Conservation (phyloP, 306 rosid genomes). For the Prunus armeniaca region DNA sequence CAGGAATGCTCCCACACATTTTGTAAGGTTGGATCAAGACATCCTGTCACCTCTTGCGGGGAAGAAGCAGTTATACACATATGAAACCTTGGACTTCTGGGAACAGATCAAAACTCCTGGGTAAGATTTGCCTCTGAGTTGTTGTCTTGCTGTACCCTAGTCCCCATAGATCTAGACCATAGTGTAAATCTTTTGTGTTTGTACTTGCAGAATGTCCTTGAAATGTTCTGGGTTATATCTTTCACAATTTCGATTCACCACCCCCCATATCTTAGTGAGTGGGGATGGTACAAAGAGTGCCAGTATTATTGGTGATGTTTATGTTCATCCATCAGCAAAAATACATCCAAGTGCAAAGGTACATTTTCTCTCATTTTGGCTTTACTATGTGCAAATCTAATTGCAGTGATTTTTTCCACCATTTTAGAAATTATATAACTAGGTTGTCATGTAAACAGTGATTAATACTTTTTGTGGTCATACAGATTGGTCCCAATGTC, state of each 20-base stretch:
- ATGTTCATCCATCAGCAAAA: slow-evolving; percentile 93
- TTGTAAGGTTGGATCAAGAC: slow-evolving; percentile 95
- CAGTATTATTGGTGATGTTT: slow-evolving; percentile 75
- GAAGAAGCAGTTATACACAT: slow-evolving; percentile 79
- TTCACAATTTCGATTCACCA: slow-evolving; percentile 66
- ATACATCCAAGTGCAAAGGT: slow-evolving; percentile 95
- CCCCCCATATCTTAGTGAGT: slow-evolving; percentile 62
- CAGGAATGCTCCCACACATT: slow-evolving; percentile 72
- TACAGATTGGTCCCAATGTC: slow-evolving; percentile 92
- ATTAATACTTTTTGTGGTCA: neutral
- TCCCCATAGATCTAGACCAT: slow-evolving; percentile 7
- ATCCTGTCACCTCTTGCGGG: slow-evolving; percentile 96
- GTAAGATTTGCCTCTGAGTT: slow-evolving; percentile 33
- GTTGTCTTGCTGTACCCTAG: slow-evolving; percentile 12
- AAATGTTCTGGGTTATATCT: slow-evolving; percentile 90
- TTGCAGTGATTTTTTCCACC: neutral
- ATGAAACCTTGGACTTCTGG: slow-evolving; percentile 87
- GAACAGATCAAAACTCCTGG: slow-evolving; percentile 98
- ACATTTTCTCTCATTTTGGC: slow-evolving; percentile 10
- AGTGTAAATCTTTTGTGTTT: slow-evolving; percentile 10
- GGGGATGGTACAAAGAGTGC: slow-evolving; percentile 75
- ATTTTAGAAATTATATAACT: neutral
- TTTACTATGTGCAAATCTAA: neutral
- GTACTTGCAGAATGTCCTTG: slow-evolving; percentile 81
- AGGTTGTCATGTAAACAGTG: neutral